Conservation (phyloP, 2,329 filamentous ascomycete genomes). For the Ophiostoma triangulosporum region DNA sequence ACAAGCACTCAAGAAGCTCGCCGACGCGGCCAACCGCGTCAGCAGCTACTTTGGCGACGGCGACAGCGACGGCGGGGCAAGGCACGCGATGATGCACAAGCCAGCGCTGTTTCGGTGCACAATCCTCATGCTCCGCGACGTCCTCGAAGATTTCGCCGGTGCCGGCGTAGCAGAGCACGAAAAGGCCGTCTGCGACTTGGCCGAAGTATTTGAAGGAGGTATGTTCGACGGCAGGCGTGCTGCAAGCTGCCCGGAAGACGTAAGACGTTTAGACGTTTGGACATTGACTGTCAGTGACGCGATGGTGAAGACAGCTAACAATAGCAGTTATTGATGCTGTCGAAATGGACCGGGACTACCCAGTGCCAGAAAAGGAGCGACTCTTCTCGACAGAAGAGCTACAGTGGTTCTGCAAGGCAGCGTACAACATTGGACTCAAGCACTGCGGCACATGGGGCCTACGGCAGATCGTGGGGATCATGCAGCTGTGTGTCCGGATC, state of each 20-base stretch:
- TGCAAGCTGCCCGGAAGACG: too few relatives aligned
- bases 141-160: conserved; percentile 27
- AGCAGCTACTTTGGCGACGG: conserved; percentile 18
- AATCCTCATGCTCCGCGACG: conserved; percentile 34
- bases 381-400: conserved; percentile 53
- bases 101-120: conserved; percentile 51
- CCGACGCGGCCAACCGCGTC: conserved; percentile 39
- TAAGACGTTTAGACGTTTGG: too few relatives aligned
- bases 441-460: conserved; percentile 42
- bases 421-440: conserved; percentile 64
- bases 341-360: conserved; percentile 27
- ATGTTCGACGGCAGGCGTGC: too few relatives aligned
- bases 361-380: conserved; percentile 25
- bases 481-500: conserved; percentile 38
- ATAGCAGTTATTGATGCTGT: conserved; percentile 22
- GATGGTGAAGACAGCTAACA: too few relatives aligned
- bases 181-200: conserved; percentile 5
- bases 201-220: conserved; percentile 32
- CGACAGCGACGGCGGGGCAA: too few relatives aligned
- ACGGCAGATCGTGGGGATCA: conserved; percentile 39
- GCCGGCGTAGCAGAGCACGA: too few relatives aligned
- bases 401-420: conserved; percentile 72
- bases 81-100: conserved; percentile 34
- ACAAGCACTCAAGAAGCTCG: conserved; percentile 43
- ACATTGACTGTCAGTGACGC: too few relatives aligned